Percentiles rank a stretch among this genome's conserved stretches.
Evolutionary conservation across 352 stramenopile genomes (phyloP).

Genomic region (Phytophthora palmivora): DNA sequence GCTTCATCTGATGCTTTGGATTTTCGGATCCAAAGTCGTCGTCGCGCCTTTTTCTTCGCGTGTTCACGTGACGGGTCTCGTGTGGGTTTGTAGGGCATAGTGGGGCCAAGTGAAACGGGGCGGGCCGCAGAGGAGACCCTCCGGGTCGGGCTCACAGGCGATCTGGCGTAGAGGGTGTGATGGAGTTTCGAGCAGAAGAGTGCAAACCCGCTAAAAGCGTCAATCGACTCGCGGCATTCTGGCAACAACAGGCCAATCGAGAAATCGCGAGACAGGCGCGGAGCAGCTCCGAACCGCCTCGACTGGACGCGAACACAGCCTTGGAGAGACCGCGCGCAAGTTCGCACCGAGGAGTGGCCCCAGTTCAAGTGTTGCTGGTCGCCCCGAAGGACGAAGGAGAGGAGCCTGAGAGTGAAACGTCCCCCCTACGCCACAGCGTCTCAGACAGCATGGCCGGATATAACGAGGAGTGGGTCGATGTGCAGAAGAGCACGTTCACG

Average conservation of each 20-base stretch:
- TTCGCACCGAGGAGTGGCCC: slow-evolving; percentile 19
- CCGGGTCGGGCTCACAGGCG: slow-evolving; percentile 8
- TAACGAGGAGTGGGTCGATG: slow-evolving; percentile 88
- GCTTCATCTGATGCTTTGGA: no score
- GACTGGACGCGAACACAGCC: slow-evolving; percentile 33
- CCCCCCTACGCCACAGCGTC: slow-evolving; percentile 15
- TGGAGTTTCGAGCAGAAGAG: slow-evolving; percentile 25
- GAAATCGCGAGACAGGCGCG: slow-evolving; percentile 29
- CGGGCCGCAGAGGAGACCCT: not conserved
- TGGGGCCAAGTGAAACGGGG: slow-evolving; percentile 9
- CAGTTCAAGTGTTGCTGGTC: slow-evolving; percentile 27
- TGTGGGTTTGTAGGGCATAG: slow-evolving; percentile 6
- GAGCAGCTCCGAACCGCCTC: no score
- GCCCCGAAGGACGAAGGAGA: slow-evolving; percentile 12
- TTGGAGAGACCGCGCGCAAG: no score
- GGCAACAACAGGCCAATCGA: slow-evolving; percentile 25
- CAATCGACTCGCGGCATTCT: slow-evolving; percentile 14
- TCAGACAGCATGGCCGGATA: slow-evolving; percentile 62
- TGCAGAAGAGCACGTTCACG: slow-evolving; percentile 95
- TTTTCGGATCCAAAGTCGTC: slow-evolving; percentile 3
- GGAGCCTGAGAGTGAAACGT: slow-evolving; percentile 25
- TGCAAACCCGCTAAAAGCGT: slow-evolving; percentile 6
- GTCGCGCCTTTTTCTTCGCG: no score
- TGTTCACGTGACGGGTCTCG: no score
- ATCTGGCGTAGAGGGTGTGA: slow-evolving; percentile 19